Conservation (phyloP, 805 yeast species). For the Ogataea neopini region DNA sequence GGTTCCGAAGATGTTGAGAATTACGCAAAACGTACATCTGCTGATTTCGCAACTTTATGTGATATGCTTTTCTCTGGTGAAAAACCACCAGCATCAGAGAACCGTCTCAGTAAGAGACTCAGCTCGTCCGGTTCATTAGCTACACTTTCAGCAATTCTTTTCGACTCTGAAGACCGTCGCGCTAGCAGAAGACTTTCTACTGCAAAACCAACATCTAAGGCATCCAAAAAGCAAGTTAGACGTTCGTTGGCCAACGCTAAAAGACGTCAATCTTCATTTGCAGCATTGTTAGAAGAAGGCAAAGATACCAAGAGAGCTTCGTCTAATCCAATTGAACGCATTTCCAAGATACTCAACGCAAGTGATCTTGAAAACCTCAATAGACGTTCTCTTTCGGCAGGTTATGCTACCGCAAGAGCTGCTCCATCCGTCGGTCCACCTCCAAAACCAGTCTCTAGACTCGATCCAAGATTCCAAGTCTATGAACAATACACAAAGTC, state of each 20-base stretch:
- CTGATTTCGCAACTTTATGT: conserved; percentile 75
- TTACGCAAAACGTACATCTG: conserved; percentile 73
- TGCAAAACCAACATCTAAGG: conserved; percentile 5
- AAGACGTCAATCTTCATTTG: conserved; percentile 24
- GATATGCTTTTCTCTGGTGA: conserved; percentile 78
- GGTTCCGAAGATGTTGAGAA: conserved; percentile 72
- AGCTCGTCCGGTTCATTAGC: conserved; percentile 49
- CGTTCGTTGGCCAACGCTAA: conserved; percentile 23
- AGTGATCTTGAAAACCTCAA: conserved; percentile 47
- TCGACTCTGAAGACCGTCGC: conserved; percentile 22
- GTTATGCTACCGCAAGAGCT: conserved; percentile 28
- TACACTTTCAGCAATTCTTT: conserved; percentile 47
- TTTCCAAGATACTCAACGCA: conserved; percentile 42
- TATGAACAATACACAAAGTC: conserved; percentile 39
- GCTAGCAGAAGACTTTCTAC: conserved; percentile 15
- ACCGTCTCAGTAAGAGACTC: conserved; percentile 23
- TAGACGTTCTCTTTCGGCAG: conserved; percentile 46
- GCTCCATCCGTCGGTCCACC: conserved; percentile 37
- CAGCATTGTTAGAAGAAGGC: conserved; percentile 18
- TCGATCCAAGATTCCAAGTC: conserved; percentile 57
- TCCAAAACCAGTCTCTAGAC: conserved; percentile 55
- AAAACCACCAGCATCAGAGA: conserved; percentile 30
- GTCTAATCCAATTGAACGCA: conserved; percentile 35
- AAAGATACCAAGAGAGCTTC: conserved; percentile 34
- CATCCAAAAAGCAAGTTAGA: conserved; percentile 15